These are phyloP conservation scores for Penicillium janthinellum DNA, from an alignment of 2,329 filamentous ascomycete genomes.

Conservation along the genomic window DNA sequence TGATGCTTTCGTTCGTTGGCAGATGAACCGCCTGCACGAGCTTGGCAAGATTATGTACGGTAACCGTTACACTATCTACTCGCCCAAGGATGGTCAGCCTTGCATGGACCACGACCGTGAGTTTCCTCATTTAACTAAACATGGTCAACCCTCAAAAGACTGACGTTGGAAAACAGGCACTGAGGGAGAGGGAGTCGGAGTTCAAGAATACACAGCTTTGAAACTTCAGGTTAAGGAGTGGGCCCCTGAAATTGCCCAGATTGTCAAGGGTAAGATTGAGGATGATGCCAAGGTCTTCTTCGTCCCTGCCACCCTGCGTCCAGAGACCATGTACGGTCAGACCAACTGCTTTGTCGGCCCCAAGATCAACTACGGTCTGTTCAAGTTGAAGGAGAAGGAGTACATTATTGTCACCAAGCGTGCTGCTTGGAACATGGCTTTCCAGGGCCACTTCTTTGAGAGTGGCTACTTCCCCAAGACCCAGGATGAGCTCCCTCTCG, in stretches of 20 bases:
- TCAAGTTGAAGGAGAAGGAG: slow-evolving; percentile 74
- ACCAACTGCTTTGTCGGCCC: slow-evolving; percentile 94
- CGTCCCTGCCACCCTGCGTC: slow-evolving; percentile 85
- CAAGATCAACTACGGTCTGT: slow-evolving; percentile 85
- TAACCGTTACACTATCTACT: slow-evolving; percentile 91
- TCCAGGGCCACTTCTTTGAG: slow-evolving; percentile 78
- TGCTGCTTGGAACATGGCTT: slow-evolving; percentile 91
- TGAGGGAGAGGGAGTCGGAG: slow-evolving; percentile 76
- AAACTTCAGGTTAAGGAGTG: slow-evolving; percentile 92
- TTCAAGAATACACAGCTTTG: slow-evolving; percentile 89
- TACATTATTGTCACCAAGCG: slow-evolving; percentile 83
- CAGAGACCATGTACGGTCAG: slow-evolving; percentile 99
- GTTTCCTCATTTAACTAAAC: too few species aligned
- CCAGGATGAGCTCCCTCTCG: slow-evolving; percentile 73
- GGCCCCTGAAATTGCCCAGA: slow-evolving; percentile 72
- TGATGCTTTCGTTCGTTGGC: slow-evolving; percentile 93
- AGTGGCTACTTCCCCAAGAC: slow-evolving; percentile 51
- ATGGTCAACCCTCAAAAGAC: too few species aligned
- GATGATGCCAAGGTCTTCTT: slow-evolving; percentile 80
- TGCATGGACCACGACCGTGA: slow-evolving; percentile 82
- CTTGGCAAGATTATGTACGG: slow-evolving; percentile 92
- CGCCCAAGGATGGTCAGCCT: slow-evolving; percentile 82
- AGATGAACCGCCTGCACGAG: slow-evolving; percentile 90
- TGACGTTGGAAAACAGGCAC: slow-evolving; percentile 36
- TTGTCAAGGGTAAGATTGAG: slow-evolving; percentile 76